Percentiles rank a stretch among this genome's conserved stretches.
phyloP scores from a whole-genome alignment of 129 eudicot species.

The Flaveria linearis region DNA sequence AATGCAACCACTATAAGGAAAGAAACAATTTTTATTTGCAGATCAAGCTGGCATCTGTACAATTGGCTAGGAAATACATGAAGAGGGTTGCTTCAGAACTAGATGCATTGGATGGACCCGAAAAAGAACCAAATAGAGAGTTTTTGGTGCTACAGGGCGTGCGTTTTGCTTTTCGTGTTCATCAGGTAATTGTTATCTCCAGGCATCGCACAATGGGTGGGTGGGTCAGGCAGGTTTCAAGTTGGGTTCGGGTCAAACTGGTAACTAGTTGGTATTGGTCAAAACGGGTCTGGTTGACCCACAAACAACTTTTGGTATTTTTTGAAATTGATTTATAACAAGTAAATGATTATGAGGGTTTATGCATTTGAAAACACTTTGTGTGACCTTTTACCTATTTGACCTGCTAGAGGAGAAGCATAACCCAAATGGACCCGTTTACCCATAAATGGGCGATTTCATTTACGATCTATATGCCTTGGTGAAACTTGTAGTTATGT shows the following conservation, averaged over 20 bases:
- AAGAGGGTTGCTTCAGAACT: conserved; percentile 93
- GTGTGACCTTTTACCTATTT: background rate
- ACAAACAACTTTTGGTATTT: background rate
- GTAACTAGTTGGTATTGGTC: background rate
- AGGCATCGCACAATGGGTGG: background rate
- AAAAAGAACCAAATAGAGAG: conserved; percentile 96
- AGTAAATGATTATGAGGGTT: background rate
- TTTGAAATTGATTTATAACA: background rate
- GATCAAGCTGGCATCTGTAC: conserved; percentile 98
- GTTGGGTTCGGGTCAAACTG: conserved; percentile 8
- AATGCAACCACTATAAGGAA: background rate
- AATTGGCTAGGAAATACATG: conserved; percentile 90
- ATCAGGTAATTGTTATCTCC: conserved; percentile 63
- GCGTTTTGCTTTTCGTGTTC: conserved; percentile 98
- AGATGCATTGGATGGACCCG: conserved; percentile 81
- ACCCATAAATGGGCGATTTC: background rate
- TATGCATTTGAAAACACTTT: background rate
- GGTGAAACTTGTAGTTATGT: background rate
- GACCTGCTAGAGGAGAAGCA: background rate
- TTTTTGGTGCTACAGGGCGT: conserved; percentile 93
- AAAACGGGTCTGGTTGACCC: background rate
- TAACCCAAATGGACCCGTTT: background rate
- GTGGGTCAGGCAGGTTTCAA: background rate
- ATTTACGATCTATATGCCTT: background rate
- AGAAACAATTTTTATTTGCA: conserved; percentile 30